Base-by-base conservation (phyloP, 345 rosid genomes). In the Aethionema arabicum region DNA sequence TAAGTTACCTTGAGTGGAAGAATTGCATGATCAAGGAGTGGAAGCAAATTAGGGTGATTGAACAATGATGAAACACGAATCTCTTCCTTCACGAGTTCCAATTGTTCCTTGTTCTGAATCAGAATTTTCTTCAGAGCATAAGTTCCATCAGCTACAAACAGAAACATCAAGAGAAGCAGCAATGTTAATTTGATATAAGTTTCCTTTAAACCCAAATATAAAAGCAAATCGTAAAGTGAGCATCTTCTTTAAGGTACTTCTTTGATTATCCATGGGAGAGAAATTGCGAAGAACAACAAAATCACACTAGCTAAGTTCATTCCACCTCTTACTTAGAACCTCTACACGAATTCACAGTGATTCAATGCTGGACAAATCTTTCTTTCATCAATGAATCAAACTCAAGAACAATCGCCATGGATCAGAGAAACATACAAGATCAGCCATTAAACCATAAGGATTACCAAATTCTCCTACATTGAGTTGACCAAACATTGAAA, bases 61-160 rank as follows among this genome's bases (percentile, higher is more conserved):
- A 95, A 90, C 68, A 95, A 62, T 3, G 97, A 90, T 4, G 97
- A 93, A 46, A 90, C 95, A 39, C 79, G 95, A 44, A 90, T 93
- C 85, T 90, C 99, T 77, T 93, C 95, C 29, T 90, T 72, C 33
- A 87, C 97, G 82, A 93, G 71, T 63, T 85, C 91, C 77, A 90
- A 71, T 71, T 87, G 97, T 76, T 90, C 95, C 76, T 67, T 70
- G 61, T 78, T 93, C 75, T 93, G 97, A 69, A 93, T 84, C 36
- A 93, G 84, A 53, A 93, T 97, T 78, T 92, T 92, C 87, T 92
- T 92, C 93, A 92, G 82, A 16, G 97, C 99, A 43, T 87, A 93
- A 46, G 85, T 87, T 48, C 96, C 96, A 82, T 85, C 95, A 65
- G 73, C 97, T 93, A 75, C 80, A 72, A 36, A 21, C 8, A 27